Evolutionary conservation across 805 yeast genomes (phyloP).

Genomic region (Zygoascus bituminiphila): DNA sequence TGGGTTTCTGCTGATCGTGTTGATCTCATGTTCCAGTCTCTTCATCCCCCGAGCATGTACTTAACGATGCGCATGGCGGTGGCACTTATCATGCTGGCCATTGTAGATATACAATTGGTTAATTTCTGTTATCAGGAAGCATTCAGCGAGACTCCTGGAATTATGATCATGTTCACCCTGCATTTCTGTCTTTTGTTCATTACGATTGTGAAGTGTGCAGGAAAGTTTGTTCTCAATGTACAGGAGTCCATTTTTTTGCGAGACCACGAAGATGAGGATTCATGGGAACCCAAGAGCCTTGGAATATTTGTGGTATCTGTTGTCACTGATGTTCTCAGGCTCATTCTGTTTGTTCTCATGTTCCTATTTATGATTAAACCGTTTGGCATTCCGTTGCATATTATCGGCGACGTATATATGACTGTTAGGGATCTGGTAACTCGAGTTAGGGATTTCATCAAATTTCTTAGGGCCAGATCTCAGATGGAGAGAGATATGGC

Average conservation of each 20-base stretch:
- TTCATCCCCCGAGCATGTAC: conserved; percentile 23
- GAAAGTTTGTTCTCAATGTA: conserved; percentile 43
- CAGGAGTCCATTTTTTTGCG: conserved; percentile 47
- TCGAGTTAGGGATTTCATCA: conserved; percentile 24
- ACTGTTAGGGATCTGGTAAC: conserved; percentile 26
- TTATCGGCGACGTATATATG: conserved; percentile 42
- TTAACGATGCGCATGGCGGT: conserved; percentile 36
- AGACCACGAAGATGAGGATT: conserved; percentile 45
- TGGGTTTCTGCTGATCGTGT: conserved; percentile 57
- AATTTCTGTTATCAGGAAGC: conserved; percentile 37
- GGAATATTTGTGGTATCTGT: conserved; percentile 50
- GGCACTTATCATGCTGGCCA: conserved; percentile 38
- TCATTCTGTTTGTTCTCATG: conserved; percentile 38
- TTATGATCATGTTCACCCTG: conserved; percentile 61
- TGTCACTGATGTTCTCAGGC: conserved; percentile 41
- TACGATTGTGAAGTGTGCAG: conserved; percentile 39
- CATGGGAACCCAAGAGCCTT: conserved; percentile 65
- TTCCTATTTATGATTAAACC: conserved; percentile 40
- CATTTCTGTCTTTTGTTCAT: conserved; percentile 62
- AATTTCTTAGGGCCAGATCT: conserved; percentile 35
- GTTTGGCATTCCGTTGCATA: conserved; percentile 37
- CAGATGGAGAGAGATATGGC: conserved; percentile 56
- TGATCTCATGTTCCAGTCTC: conserved; percentile 40
- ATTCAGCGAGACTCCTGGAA: conserved; percentile 22
- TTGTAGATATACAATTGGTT: conserved; percentile 46